phyloP scores from a whole-genome alignment of 176 grass and related monocot genomes.

The Ensete glaucum region DNA sequence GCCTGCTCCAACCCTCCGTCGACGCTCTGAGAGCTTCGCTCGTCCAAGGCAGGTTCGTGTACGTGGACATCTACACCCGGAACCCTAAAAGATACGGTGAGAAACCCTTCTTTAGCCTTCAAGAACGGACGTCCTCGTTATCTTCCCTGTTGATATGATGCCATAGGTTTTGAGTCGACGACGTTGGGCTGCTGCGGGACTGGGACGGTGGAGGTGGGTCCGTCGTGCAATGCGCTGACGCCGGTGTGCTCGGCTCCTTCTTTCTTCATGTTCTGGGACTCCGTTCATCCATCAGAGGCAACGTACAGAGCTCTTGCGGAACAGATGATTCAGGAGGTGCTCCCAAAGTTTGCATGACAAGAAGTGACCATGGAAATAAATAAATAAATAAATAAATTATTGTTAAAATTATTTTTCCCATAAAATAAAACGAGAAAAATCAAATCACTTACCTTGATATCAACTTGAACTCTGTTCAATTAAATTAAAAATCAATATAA shows the following conservation, averaged over 20 bases:
- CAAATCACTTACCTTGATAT: too few relatives aligned
- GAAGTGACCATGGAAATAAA: too few relatives aligned
- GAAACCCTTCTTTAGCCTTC: too few relatives aligned
- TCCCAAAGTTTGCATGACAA: too few relatives aligned
- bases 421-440: too few relatives aligned
- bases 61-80: conserved; percentile 32
- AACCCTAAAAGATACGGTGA: conserved; percentile 41
- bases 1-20: background rate
- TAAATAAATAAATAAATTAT: too few relatives aligned
- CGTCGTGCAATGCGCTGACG: conserved; percentile 14
- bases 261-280: conserved; percentile 48
- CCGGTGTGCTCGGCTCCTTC: conserved; percentile 30
- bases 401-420: too few relatives aligned
- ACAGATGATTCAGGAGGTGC: too few relatives aligned
- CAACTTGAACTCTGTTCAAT: too few relatives aligned
- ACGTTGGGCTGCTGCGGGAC: conserved; percentile 34
- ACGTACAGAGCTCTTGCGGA: conserved; percentile 39
- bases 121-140: background rate
- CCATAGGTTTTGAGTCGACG: conserved; percentile 36
- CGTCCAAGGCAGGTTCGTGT: conserved; percentile 15
- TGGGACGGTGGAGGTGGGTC: conserved; percentile 32
- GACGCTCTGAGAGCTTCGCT: conserved; percentile 8
- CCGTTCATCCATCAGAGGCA: conserved; percentile 49
- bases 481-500: too few relatives aligned
- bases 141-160: background rate